A percentile compares a stretch with the other conserved stretches of the same genome.
Evolutionary conservation across 176 grass and related monocot genomes (phyloP).

Genomic region (Oryza rufipogon): DNA sequence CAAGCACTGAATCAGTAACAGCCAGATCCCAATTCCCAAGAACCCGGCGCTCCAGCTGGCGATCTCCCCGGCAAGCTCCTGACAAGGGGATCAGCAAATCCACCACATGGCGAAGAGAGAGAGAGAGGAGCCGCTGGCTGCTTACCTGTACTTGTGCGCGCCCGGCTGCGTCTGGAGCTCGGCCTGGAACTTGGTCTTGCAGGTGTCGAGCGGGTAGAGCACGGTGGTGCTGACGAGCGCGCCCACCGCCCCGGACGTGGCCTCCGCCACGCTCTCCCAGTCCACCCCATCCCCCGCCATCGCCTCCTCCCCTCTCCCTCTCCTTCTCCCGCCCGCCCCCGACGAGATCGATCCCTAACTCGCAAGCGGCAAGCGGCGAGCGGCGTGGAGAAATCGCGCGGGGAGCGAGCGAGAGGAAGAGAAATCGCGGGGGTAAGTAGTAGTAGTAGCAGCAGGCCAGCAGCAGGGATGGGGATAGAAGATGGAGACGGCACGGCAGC

Average conservation of each 20-base stretch:
- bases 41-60: too few species aligned
- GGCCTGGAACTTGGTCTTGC: conserved; percentile 97
- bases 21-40: conserved; percentile 34
- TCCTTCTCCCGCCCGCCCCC: background rate
- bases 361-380: too few species aligned
- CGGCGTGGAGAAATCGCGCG: too few species aligned
- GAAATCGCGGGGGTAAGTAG: background rate
- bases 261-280: conserved; percentile 96
- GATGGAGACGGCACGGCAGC: conserved; percentile 7
- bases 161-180: conserved; percentile 73
- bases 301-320: too few species aligned
- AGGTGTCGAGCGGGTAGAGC: conserved; percentile 96
- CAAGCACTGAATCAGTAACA: background rate
- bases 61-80: background rate
- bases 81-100: background rate
- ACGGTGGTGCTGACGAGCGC: conserved; percentile 91
- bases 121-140: background rate
- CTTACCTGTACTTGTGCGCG: conserved; percentile 80
- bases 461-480: background rate
- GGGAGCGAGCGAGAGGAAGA: background rate
- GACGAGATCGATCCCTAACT: conserved; percentile 11
- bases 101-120: too few species aligned
- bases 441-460: background rate
- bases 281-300: conserved; percentile 60
- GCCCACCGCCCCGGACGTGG: conserved; percentile 89